Evolutionary conservation across 192 early-diverging fungal species (phyloP).

Genomic region (Funneliformis mosseae): DNA sequence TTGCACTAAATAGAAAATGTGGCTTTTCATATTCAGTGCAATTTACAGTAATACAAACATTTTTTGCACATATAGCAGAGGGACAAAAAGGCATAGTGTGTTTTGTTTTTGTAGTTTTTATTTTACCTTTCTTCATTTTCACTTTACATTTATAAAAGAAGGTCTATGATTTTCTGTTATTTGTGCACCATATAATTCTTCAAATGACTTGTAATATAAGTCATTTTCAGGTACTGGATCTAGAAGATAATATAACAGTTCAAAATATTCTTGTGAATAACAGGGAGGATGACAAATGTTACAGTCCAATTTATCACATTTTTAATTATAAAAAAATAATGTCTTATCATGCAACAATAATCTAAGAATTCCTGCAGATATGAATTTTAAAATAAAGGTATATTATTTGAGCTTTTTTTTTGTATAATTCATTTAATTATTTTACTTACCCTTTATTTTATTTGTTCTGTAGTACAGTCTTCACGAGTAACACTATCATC

Average conservation of each 20-base stretch:
- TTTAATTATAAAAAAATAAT: conserved; percentile 11
- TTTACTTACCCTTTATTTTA: too few species aligned
- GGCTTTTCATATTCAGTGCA: not conserved
- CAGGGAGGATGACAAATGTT: not conserved
- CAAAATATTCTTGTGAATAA: not conserved
- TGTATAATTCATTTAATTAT: not conserved
- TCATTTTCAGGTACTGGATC: conserved; percentile 11
- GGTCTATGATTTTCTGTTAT: not conserved
- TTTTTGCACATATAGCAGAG: not conserved
- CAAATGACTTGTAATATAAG: too few species aligned
- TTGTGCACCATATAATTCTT: not conserved
- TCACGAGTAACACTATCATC: too few species aligned
- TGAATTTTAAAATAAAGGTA: conserved; percentile 5
- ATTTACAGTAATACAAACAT: not conserved
- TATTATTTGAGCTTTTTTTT: not conserved
- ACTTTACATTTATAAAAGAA: not conserved
- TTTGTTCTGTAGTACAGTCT: too few species aligned
- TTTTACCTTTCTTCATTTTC: too few species aligned
- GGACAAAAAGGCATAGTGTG: not conserved
- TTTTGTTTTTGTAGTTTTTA: not conserved
- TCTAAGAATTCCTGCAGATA: not conserved
- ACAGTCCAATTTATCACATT: not conserved
- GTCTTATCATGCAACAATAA: not conserved
- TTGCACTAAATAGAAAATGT: not conserved
- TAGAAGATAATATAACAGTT: not conserved